Base-by-base conservation (phyloP, 345 rosid species). In the Gossypium arboreum region DNA sequence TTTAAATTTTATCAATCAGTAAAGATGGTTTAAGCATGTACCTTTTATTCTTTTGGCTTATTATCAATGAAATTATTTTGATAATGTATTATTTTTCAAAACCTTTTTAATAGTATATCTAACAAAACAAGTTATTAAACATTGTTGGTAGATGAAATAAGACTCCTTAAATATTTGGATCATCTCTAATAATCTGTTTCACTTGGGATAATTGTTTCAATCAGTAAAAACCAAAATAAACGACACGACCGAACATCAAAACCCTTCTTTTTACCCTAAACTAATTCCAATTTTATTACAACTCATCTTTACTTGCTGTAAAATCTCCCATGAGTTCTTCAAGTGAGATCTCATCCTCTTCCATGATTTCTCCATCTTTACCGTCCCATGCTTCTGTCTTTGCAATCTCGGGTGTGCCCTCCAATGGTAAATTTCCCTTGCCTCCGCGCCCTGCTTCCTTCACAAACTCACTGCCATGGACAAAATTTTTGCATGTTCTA, bases 371-470 rank as follows among this genome's bases (percentile, higher is more conserved):
- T 71, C 97, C 98, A 4, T 94, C 98, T 78, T 91, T 90, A 15
- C 97, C 97, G 72, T 94, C 95, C 98, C 98, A 94, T 27, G 94
- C 88, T 83, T 94, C 95, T 0, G 86, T 82, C 86, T 79, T 90
- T 59, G 59, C 84, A 12, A 91, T 82, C 45, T 77, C 82, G 4
- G 90, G 94, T 50, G 77, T 78, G 66, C 91, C 90, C 1, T 84
- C 88, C 55, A 94, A 61, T n/a, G 91, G 91, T 81, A 92, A 79
- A 75, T 89, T 94, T 65, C 99, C 99, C 85, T 89, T 96, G 54
- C 99, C 99, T n/a, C 98, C 98, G 15, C 74, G 84, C 16, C 89
- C 89, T 7, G 97, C 97, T 81, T 92, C 97, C 83, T 88, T 93
- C 24, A 93, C 99, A 29, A 96, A 96, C 78, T 87, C 97, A 20